These are phyloP conservation scores for Phlebiopsis gigantea DNA, from an alignment of 768 basidiomycete genomes.

Conservation along the genomic window DNA sequence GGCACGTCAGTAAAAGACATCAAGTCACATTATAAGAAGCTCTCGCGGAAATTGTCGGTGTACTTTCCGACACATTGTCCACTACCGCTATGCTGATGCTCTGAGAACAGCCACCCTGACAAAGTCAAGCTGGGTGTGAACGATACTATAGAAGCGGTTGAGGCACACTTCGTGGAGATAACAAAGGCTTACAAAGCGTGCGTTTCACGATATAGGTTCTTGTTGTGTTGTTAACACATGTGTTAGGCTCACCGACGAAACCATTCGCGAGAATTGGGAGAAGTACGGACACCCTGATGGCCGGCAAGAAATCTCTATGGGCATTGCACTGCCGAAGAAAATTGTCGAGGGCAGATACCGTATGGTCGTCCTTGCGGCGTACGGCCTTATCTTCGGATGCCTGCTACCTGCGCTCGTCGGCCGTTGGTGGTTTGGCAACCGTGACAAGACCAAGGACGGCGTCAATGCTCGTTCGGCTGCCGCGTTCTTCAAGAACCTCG, in stretches of 20 bases:
- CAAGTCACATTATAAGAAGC: constrained; percentile 91
- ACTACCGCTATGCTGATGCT: neutral
- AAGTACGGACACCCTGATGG: constrained; percentile 95
- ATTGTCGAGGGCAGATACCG: constrained; percentile 90
- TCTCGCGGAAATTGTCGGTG: constrained; percentile 79
- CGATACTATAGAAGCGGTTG: constrained; percentile 81
- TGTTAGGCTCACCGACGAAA: constrained; percentile 81
- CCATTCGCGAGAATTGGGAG: constrained; percentile 84
- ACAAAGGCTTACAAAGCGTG: constrained; percentile 98
- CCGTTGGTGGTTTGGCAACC: constrained; percentile 95
- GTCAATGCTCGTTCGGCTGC: constrained; percentile 78
- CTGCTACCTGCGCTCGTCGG: constrained; percentile 85
- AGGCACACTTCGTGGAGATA: constrained; percentile 81
- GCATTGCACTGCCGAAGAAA: constrained; percentile 93
- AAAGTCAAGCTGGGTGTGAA: constrained; percentile 83
- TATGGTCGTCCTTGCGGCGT: constrained; percentile 83
- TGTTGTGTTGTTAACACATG: neutral
- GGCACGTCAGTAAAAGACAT: constrained; percentile 80
- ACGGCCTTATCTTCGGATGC: constrained; percentile 84
- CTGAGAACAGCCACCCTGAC: constrained; percentile 80
- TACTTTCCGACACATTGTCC: neutral
- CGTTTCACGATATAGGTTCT: constrained; percentile 23
- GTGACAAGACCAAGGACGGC: constrained; percentile 88
- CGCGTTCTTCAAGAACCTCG: constrained; percentile 81
- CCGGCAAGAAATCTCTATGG: constrained; percentile 89